Percentiles rank a stretch among this genome's conserved stretches.
phyloP scores from a whole-genome alignment of 2,329 filamentous ascomycete genomes.

The Tolypocladium inflatum region DNA sequence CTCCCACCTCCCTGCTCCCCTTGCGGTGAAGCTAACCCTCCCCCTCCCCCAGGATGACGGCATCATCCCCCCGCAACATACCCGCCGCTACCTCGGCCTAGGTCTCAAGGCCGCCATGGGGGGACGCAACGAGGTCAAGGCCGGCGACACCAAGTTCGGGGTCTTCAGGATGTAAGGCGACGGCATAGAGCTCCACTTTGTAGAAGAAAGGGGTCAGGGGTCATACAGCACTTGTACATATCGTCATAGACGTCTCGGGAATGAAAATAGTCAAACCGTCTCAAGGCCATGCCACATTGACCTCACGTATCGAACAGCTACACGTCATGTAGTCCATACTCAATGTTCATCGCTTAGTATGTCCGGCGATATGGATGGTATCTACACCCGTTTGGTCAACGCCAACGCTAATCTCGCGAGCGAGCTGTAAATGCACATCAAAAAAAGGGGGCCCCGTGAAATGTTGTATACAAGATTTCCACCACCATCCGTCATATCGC shows the following conservation, averaged over 20 bases:
- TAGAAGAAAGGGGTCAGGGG: background rate
- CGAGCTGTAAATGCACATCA: constrained; percentile 16
- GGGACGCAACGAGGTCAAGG: constrained; percentile 52
- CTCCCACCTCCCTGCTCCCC: background rate
- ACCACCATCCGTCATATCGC: constrained; percentile 6
- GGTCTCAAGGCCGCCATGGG: constrained; percentile 64
- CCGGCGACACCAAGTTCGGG: constrained; percentile 61
- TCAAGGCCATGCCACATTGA: background rate
- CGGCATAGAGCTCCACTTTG: background rate
- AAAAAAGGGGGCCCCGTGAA: constrained; percentile 8
- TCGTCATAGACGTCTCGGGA: background rate
- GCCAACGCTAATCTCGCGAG: constrained; percentile 19
- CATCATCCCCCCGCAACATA: constrained; percentile 70
- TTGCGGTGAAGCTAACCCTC: background rate
- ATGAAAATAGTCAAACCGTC: background rate
- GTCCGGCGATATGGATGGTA: constrained; percentile 8
- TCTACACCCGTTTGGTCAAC: constrained; percentile 14
- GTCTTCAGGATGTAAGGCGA: constrained; percentile 67
- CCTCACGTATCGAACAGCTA: background rate
- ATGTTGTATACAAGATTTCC: constrained; percentile 17
- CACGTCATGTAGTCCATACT: background rate
- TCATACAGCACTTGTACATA: background rate
- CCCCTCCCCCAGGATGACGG: constrained; percentile 57
- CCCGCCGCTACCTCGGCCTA: constrained; percentile 60
- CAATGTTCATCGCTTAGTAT: background rate